A percentile compares a stretch with the other conserved stretches of the same genome.
These are phyloP conservation scores for Cordia subcordata DNA, from an alignment of 257 asterid species.

Conservation along the genomic window DNA sequence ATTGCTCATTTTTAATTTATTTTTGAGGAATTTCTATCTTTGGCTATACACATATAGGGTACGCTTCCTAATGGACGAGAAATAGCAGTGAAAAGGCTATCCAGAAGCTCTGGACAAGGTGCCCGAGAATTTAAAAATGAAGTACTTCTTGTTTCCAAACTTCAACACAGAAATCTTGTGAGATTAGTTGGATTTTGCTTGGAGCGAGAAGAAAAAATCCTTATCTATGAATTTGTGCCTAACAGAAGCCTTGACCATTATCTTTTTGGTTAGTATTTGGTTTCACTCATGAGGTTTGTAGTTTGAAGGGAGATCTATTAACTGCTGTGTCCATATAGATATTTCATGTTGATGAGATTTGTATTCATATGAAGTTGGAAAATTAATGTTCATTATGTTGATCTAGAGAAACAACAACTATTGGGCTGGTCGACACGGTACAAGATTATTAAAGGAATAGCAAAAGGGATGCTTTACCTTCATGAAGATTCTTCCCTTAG, in stretches of 20 bases:
- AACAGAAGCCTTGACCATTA: conserved; percentile 23
- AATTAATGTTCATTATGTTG: not conserved
- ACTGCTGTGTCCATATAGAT: too few species aligned
- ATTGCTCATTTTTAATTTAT: not conserved
- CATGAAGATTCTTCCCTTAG: conserved; percentile 24
- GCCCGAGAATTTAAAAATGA: conserved; percentile 24
- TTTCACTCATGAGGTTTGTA: not conserved
- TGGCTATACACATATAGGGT: conserved; percentile 11
- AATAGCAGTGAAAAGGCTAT: conserved; percentile 24
- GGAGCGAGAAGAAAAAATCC: conserved; percentile 21
- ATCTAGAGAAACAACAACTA: not conserved
- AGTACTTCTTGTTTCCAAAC: conserved; percentile 19
- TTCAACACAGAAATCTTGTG: conserved; percentile 25
- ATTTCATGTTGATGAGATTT: too few species aligned
- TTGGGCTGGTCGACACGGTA: conserved; percentile 13
- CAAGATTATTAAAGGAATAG: conserved; percentile 20
- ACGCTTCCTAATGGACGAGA: conserved; percentile 8
- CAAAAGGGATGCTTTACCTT: conserved; percentile 18
- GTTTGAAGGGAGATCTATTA: not conserved
- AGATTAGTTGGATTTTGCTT: conserved; percentile 25
- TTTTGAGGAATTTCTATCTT: not conserved
- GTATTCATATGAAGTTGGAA: not conserved
- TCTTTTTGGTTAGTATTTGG: conserved; percentile 17
- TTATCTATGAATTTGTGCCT: conserved; percentile 25
- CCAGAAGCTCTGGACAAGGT: conserved; percentile 20